Percentiles rank a stretch among this genome's conserved stretches.
These are phyloP conservation scores for Venturia effusa DNA, from an alignment of 2,329 filamentous ascomycete species.

Conservation along the genomic window DNA sequence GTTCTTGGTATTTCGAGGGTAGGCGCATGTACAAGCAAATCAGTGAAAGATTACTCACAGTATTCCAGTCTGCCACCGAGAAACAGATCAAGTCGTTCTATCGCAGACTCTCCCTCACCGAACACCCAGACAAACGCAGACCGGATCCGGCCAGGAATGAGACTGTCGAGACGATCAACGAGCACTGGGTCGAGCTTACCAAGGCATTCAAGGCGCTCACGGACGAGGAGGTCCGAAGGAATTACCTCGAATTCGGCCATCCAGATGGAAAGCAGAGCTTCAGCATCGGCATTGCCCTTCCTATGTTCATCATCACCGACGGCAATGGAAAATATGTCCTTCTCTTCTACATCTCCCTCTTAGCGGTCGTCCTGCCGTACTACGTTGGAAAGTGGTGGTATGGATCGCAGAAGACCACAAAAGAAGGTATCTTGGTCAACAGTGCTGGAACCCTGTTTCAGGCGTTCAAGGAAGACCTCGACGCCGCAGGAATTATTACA, in stretches of 20 bases:
- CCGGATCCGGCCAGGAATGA: conserved; percentile 81
- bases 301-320: conserved; percentile 83
- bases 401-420: conserved; percentile 82
- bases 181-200: conserved; percentile 85
- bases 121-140: conserved; percentile 86
- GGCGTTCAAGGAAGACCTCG: conserved; percentile 77
- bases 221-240: conserved; percentile 93
- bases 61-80: conserved; percentile 60
- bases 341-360: conserved; percentile 74
- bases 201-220: conserved; percentile 98
- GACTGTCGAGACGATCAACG: conserved; percentile 73
- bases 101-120: conserved; percentile 72
- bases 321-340: conserved; percentile 94
- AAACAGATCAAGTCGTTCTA: conserved; percentile 89
- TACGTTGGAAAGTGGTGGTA: conserved; percentile 98
- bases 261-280: conserved; percentile 97
- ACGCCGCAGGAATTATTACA: conserved; percentile 66
- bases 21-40: conserved; percentile 19
- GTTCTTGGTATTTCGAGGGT: conserved; percentile 80
- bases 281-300: conserved; percentile 93
- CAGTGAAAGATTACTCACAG: conserved; percentile 16
- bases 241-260: conserved; percentile 91
- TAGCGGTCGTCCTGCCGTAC: conserved; percentile 86
- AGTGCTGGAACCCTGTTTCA: conserved; percentile 92
- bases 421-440: conserved; percentile 85